A percentile compares a stretch with the other conserved stretches of the same genome.
These are phyloP conservation scores for Chiua virens DNA, from an alignment of 768 basidiomycete species.

Conservation along the genomic window DNA sequence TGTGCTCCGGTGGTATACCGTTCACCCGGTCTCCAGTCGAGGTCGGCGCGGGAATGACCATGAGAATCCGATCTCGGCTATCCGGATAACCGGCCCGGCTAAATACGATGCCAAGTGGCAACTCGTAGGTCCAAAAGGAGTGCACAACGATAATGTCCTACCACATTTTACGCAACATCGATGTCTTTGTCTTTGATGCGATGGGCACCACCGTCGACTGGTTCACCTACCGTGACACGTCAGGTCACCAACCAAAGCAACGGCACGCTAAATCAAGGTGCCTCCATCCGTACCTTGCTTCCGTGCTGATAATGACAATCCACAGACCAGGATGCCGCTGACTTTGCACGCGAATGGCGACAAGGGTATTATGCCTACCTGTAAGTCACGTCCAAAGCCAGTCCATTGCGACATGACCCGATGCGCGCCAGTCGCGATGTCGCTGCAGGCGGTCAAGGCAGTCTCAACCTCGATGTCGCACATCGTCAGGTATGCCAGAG, in stretches of 20 bases:
- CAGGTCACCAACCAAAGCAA: slow-evolving; percentile 14
- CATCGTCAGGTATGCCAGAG: slow-evolving; percentile 52
- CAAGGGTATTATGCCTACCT: slow-evolving; percentile 40
- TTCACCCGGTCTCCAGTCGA: too few species aligned
- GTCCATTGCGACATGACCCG: too few species aligned
- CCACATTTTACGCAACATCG: slow-evolving; percentile 25
- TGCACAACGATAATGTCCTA: too few species aligned
- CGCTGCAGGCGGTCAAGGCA: slow-evolving; percentile 45
- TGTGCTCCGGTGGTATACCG: too few species aligned
- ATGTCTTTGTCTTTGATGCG: slow-evolving; percentile 49
- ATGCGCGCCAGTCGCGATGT: slow-evolving; percentile 37
- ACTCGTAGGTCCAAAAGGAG: too few species aligned
- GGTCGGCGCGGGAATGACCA: too few species aligned
- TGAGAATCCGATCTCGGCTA: too few species aligned
- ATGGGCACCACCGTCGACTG: slow-evolving; percentile 54
- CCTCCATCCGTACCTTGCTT: not conserved
- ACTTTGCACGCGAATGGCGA: slow-evolving; percentile 60
- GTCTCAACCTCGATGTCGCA: slow-evolving; percentile 52
- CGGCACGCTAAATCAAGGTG: slow-evolving; percentile 14
- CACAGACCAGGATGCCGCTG: slow-evolving; percentile 23
- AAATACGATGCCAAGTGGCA: too few species aligned
- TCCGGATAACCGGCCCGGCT: too few species aligned
- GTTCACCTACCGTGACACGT: slow-evolving; percentile 24
- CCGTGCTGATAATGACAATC: not conserved
- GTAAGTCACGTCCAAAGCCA: slow-evolving; percentile 5